A percentile compares a stretch with the other conserved stretches of the same genome.
Evolutionary conservation across 441 rosid genomes (phyloP).

Genomic region (Viola pubescens): DNA sequence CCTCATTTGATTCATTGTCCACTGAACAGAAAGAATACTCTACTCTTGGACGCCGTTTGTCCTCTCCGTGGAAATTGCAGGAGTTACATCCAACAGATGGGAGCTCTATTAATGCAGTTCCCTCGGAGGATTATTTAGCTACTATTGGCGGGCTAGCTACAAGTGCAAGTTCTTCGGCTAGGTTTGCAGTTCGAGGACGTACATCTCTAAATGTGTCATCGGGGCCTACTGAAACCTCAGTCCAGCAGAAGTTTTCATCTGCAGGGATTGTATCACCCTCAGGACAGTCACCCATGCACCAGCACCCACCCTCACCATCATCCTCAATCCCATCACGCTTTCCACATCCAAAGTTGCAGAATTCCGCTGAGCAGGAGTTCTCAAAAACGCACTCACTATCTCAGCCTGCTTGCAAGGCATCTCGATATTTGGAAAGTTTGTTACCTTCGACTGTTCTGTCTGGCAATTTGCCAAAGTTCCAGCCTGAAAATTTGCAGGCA

Average conservation of each 20-base stretch:
- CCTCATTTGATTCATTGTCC: slow-evolving; percentile 36
- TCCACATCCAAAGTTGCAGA: slow-evolving; percentile 30
- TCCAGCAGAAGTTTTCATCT: slow-evolving; percentile 32
- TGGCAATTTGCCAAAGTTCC: slow-evolving; percentile 30
- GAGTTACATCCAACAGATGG: slow-evolving; percentile 33
- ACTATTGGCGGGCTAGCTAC: slow-evolving; percentile 30
- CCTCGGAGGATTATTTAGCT: slow-evolving; percentile 49
- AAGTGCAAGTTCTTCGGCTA: slow-evolving; percentile 40
- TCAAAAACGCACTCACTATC: slow-evolving; percentile 33
- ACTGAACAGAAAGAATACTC: slow-evolving; percentile 52
- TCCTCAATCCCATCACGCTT: slow-evolving; percentile 31
- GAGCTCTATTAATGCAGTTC: slow-evolving; percentile 23
- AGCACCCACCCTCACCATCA: slow-evolving; percentile 37
- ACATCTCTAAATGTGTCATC: slow-evolving; percentile 28
- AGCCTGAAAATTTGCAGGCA: slow-evolving; percentile 20
- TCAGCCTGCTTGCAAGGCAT: slow-evolving; percentile 41
- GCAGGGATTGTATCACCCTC: slow-evolving; percentile 34
- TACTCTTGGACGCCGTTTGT: slow-evolving; percentile 28
- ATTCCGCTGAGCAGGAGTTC: slow-evolving; percentile 42
- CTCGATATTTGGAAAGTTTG: slow-evolving; percentile 37
- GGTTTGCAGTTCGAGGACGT: slow-evolving; percentile 40
- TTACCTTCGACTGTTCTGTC: slow-evolving; percentile 27
- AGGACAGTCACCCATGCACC: slow-evolving; percentile 36
- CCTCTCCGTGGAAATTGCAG: slow-evolving; percentile 36
- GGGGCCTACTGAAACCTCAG: slow-evolving; percentile 37